A percentile compares a stretch with the other conserved stretches of the same genome.
Evolutionary conservation across 2,329 filamentous ascomycete species (phyloP).

Genomic region (Phaeosphaeriaceae sp.): DNA sequence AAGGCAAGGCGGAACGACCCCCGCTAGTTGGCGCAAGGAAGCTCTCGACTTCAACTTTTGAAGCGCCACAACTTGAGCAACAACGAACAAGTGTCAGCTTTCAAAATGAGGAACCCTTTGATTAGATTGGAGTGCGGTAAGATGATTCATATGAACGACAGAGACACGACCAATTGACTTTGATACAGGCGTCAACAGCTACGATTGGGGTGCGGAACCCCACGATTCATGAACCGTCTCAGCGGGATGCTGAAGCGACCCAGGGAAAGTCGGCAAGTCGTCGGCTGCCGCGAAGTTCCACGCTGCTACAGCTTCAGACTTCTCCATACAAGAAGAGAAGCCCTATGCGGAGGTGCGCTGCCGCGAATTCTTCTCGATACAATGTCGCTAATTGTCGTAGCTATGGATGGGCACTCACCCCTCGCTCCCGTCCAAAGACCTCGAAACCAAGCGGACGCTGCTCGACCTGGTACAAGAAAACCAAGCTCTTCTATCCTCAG

Average conservation of each 20-base stretch:
- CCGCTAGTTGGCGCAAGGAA: background rate
- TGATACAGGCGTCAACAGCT: conserved; percentile 89
- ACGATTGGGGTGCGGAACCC: conserved; percentile 80
- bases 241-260: conserved; percentile 35
- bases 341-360: conserved; percentile 85
- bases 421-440: conserved; percentile 90
- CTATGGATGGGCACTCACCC: conserved; percentile 99
- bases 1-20: background rate
- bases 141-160: conserved; percentile 14
- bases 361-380: background rate
- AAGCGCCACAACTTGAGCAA: conserved; percentile 4
- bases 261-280: conserved; percentile 83
- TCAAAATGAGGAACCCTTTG: conserved; percentile 68
- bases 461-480: conserved; percentile 90
- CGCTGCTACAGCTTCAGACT: conserved; percentile 79
- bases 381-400: conserved; percentile 56
- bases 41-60: background rate
- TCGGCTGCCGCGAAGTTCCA: conserved; percentile 92
- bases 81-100: conserved; percentile 4
- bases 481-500: conserved; percentile 76
- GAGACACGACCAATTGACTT: conserved; percentile 21
- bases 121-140: conserved; percentile 80
- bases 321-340: conserved; percentile 82
- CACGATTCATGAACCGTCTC: conserved; percentile 22
- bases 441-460: conserved; percentile 82